Evolutionary conservation across 2,329 filamentous ascomycete species (phyloP), one percentile per base, ranked within the genome.

Genomic region (Zymoseptoria brevis): DNA sequence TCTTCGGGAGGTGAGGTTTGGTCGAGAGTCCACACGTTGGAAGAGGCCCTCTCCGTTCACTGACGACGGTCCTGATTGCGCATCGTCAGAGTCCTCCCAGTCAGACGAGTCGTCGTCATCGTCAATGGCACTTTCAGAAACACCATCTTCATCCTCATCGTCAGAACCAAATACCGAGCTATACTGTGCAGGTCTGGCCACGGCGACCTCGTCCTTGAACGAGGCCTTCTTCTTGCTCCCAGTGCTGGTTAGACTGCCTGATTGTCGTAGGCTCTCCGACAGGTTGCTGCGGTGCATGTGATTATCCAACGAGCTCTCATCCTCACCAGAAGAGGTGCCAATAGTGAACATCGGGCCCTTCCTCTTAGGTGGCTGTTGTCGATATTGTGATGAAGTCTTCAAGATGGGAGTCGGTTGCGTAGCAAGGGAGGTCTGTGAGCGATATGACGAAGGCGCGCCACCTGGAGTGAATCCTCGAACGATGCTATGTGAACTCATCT

Each of bases 391-490:
- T 3, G 73, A 74, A 50, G 73, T 74, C 66, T 87, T 87, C 41
- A 87, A 82, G 50, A 88, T 86, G 26, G 81, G 78, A 29, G 83
- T 82, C 9, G 80, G 77, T 45, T 81, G 78, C 50, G 75, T 70
- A 11, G 77, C 74, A 29, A 87, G 75, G 64, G 81, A 80, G 62
- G 75, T 84, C 68, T 79, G 83, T 63, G 77, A 87, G 65, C 86
- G 82, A 68, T 85, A 84, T 0, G 86, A 88, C 1, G 85, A 87
- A 8, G 85, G 87, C 50, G 87, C 80, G 61, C 87, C 84, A 24
- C 88, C 87, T 1, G 89, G 89, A 4, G 88, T 89, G 75, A 96
- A 96, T 59, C 92, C 92, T 64, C 89, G 88, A 56, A 96, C 87
- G 59, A 96, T 83, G 63, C 87, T 92, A 61, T 85, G 82, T 13